Percentiles rank a stretch among this genome's conserved stretches.
phyloP scores from a whole-genome alignment of 2,329 filamentous ascomycete species.

The Colletotrichum sp. region DNA sequence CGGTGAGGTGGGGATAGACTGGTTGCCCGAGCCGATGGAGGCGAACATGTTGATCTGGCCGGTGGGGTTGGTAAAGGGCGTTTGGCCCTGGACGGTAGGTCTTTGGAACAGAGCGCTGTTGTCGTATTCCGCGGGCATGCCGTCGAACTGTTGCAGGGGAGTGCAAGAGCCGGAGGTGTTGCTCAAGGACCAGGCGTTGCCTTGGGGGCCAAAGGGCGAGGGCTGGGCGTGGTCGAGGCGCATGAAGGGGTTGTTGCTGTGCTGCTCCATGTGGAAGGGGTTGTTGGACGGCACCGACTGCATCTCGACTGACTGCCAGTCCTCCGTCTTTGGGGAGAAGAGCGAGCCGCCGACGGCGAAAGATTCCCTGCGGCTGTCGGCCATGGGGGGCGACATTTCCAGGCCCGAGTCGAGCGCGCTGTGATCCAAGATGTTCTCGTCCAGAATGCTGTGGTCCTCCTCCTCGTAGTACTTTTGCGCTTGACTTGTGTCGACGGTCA shows the following conservation, averaged over 20 bases:
- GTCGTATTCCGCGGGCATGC: constrained; percentile 63
- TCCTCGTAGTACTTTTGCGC: constrained; percentile 66
- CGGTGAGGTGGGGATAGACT: constrained; percentile 59
- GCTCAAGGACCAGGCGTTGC: constrained; percentile 67
- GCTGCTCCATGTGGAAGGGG: constrained; percentile 60
- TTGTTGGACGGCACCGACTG: constrained; percentile 68
- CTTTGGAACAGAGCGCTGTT: constrained; percentile 58
- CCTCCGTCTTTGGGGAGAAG: constrained; percentile 70
- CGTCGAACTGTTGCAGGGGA: constrained; percentile 74
- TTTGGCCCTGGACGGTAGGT: constrained; percentile 53
- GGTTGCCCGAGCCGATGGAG: constrained; percentile 48
- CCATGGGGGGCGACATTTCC: constrained; percentile 68
- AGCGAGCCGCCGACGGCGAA: constrained; percentile 63
- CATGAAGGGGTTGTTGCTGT: constrained; percentile 70
- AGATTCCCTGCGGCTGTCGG: constrained; percentile 67
- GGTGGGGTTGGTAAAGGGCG: constrained; percentile 59
- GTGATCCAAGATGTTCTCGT: constrained; percentile 66
- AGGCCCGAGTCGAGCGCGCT: constrained; percentile 64
- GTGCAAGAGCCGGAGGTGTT: constrained; percentile 74
- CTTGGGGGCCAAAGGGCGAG: constrained; percentile 42
- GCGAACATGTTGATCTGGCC: constrained; percentile 61
- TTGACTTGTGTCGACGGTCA: constrained; percentile 60
- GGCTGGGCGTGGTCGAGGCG: constrained; percentile 61
- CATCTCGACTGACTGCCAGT: constrained; percentile 70
- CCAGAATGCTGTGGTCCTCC: constrained; percentile 64